Evolutionary conservation across 371 early-diverging fungal species (phyloP), one percentile per base, ranked within the genome.

Genomic region (Haplosporangium sp.): DNA sequence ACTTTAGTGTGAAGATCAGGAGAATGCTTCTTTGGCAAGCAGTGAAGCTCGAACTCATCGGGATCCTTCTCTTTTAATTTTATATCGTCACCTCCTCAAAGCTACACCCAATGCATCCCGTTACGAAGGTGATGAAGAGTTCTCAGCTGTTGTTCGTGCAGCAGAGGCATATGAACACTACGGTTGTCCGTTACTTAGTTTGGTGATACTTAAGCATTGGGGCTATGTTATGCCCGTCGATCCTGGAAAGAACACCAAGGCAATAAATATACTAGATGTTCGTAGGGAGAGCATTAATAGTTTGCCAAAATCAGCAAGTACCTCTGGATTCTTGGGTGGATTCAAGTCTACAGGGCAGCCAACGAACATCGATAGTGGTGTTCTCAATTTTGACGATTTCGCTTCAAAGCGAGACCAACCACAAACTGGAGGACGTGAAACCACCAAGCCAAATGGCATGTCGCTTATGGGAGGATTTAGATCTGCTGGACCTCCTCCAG

Each of bases 21-120:
- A 35, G n/a, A 56, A 35, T 27, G 39, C 9, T 4, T n/a, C 61
- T 2, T 27, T 48, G 17, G 37, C 50, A 2, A 57, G 39, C 34
- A 4, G 19, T 1, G 59, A 62, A 40, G 44, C 61, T 1, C 57
- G 34, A 0, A 19, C 65, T 65, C 72, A 79, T 53, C 85, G 84
- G 2, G 94, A 96, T 67, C 95, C 97, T 2, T 89, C 92, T 55
- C 85, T 96, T 0, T 83, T 95, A 48, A 90, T 95, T 15, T 70
- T 96, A n/a, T 94, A 94, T 71, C 85, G 91, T 38, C 85, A 92
- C 62, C 79, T 96, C 67, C 88, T 88, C 50, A 72, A 87, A 20
- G 77, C 77, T 45, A 71, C 78, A 2, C 68, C 65, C 3, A 68
- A 67, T 13, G 47, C 75, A 20, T 52, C 72, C 6, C 35, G 34